Evolutionary conservation across 768 basidiomycete species (phyloP).

Genomic region (Pisolithus sp.): DNA sequence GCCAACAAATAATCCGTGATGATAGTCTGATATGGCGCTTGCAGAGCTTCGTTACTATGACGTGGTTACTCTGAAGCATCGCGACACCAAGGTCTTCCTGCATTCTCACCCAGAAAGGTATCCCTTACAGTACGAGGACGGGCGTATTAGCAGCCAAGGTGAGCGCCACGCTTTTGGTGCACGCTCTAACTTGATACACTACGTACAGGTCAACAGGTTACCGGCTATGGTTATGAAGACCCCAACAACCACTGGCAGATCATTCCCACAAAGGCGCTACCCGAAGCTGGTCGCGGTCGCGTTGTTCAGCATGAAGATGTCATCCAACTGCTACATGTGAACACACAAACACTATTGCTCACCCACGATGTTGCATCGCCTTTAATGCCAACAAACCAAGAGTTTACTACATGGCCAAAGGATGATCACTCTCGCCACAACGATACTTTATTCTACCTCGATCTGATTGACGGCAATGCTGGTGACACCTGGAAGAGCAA

Average conservation of each 20-base stretch:
- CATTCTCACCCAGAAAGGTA: slow-evolving; percentile 92
- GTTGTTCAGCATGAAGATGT: slow-evolving; percentile 87
- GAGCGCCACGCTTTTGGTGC: neutral
- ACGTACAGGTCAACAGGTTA: slow-evolving; percentile 81
- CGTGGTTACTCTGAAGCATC: slow-evolving; percentile 80
- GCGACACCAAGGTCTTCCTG: slow-evolving; percentile 86
- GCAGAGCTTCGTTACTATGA: slow-evolving; percentile 93
- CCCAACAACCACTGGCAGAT: slow-evolving; percentile 95
- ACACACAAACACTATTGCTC: slow-evolving; percentile 74
- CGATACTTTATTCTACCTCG: slow-evolving; percentile 83
- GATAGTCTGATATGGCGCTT: neutral
- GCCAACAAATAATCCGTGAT: neutral
- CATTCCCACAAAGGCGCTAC: slow-evolving; percentile 90
- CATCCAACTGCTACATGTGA: slow-evolving; percentile 83
- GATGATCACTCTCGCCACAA: slow-evolving; percentile 73
- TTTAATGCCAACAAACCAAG: slow-evolving; percentile 95
- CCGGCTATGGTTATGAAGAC: slow-evolving; percentile 91
- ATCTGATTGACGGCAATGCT: slow-evolving; percentile 64
- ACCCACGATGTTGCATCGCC: slow-evolving; percentile 98
- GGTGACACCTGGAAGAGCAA: slow-evolving; percentile 91
- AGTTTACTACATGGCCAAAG: slow-evolving; percentile 89
- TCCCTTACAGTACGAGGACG: slow-evolving; percentile 91
- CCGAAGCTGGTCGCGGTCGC: slow-evolving; percentile 88
- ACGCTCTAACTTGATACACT: neutral
- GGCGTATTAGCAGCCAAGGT: slow-evolving; percentile 93